Evolutionary conservation across 2,329 filamentous ascomycete genomes (phyloP).

Genomic region (Hansfordia pulvinata): DNA sequence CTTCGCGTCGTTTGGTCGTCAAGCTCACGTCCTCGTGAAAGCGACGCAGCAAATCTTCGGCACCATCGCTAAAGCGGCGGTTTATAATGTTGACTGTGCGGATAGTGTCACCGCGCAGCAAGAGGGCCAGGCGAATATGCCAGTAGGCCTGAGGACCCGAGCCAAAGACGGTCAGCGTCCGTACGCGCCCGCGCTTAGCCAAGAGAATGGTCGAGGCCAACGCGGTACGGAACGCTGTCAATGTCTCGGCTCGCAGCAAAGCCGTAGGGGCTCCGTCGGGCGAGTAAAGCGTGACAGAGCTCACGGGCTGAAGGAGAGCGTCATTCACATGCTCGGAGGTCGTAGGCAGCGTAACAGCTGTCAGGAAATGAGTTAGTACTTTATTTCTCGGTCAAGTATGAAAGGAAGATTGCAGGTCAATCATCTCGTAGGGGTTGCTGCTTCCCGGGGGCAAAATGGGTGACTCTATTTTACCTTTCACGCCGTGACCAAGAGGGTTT

Average conservation of each 20-base stretch:
- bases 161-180: slow-evolving; percentile 73
- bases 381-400: no score
- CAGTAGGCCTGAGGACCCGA: slow-evolving; percentile 86
- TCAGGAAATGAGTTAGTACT: slow-evolving; percentile 2
- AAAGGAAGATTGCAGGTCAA: no score
- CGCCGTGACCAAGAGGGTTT: slow-evolving; percentile 47
- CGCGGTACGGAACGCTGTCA: slow-evolving; percentile 73
- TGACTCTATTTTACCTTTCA: no score
- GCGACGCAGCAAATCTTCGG: slow-evolving; percentile 33
- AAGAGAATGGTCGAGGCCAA: slow-evolving; percentile 57
- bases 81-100: slow-evolving; percentile 76
- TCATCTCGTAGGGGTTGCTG: no score
- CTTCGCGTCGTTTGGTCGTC: slow-evolving; percentile 38
- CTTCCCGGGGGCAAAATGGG: no score
- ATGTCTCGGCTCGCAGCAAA: slow-evolving; percentile 57
- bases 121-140: slow-evolving; percentile 76
- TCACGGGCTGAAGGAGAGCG: slow-evolving; percentile 36
- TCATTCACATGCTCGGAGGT: slow-evolving; percentile 15
- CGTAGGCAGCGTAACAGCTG: slow-evolving; percentile 50
- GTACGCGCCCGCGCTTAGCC: slow-evolving; percentile 51
- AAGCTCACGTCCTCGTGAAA: slow-evolving; percentile 28
- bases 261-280: slow-evolving; percentile 49
- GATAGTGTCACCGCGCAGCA: slow-evolving; percentile 58
- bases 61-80: slow-evolving; percentile 49
- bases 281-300: slow-evolving; percentile 56